Percentiles rank a stretch among this genome's conserved stretches.
These are phyloP conservation scores for Thalassiosira oceanica DNA, from an alignment of 352 stramenopile species.

Conservation along the genomic window DNA sequence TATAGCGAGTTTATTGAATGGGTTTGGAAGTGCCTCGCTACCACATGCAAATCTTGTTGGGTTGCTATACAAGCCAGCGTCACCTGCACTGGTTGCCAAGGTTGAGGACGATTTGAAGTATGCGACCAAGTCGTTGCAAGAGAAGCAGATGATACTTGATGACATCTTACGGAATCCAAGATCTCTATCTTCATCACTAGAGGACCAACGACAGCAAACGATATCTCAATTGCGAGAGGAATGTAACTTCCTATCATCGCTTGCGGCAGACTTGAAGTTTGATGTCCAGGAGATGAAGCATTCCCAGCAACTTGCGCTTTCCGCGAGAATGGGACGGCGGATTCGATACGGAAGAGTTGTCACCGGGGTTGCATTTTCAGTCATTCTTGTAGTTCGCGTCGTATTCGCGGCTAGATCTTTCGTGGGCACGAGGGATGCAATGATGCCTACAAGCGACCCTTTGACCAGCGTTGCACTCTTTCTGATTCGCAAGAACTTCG, in stretches of 20 bases:
- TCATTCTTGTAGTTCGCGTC: conserved; percentile 62
- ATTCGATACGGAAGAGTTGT: conserved; percentile 32
- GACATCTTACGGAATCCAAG: not conserved
- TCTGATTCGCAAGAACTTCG: conserved; percentile 57
- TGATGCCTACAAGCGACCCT: conserved; percentile 33
- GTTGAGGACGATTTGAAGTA: conserved; percentile 54
- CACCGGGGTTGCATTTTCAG: conserved; percentile 63
- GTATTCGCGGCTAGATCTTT: conserved; percentile 34
- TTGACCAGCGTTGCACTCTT: conserved; percentile 58
- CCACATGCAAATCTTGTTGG: conserved; percentile 64
- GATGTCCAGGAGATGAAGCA: conserved; percentile 72
- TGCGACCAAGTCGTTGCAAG: conserved; percentile 31
- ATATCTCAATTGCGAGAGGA: conserved; percentile 31
- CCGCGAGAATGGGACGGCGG: conserved; percentile 56
- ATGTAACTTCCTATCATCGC: conserved; percentile 34
- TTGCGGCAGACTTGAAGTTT: conserved; percentile 57
- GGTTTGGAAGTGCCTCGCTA: conserved; percentile 73
- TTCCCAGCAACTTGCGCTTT: conserved; percentile 46
- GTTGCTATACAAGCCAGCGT: conserved; percentile 60
- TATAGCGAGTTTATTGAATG: conserved; percentile 64
- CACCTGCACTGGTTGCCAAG: conserved; percentile 38
- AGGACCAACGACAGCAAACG: conserved; percentile 4
- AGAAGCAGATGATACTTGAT: conserved; percentile 32
- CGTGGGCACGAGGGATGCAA: not conserved
- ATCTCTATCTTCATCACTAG: not conserved